Base-by-base conservation (phyloP, 805 yeast genomes). In the Kodamaea jinghongensis region DNA sequence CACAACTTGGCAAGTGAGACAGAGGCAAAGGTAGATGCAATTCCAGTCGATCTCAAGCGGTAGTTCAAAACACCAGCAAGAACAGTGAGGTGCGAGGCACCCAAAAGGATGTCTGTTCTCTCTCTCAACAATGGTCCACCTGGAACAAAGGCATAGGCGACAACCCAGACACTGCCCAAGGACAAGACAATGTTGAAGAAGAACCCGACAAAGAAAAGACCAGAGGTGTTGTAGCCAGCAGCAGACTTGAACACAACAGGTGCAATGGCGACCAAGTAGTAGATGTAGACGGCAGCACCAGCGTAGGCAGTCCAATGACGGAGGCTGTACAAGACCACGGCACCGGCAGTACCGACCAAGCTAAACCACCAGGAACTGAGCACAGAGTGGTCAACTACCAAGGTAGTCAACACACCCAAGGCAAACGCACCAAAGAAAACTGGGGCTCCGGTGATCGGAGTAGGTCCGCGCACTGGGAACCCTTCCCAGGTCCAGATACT, bases 401-500 rank as follows among this genome's bases (percentile, higher is more conserved):
- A 38, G 4, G 68, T 51, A 2, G 54, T 39, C 4, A 64, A 16
- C 10, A 49, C 62, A 31, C 95, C 96, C 2, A 72, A 36, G 9
- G 76, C 60, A 70, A 85, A 71, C 4, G 79, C 75, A 8, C 66
- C 55, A 44, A 90, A 73, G 17, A 86, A 76, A 17, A 84, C 45
- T 6, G 83, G 75, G 34, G 95, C 91, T 49, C 87, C 88, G 22
- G 95, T 88, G 32, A 89, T 79, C 9, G 97, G 95, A 3, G 85
- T 73, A 8, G 97, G 96, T 0, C 95, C 95, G 3, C 67, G 65
- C n/a, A 86, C 70, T 30, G 95, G 96, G 58, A 75, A 91, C 1
- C 99, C 99, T 45, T 82, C 85, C 98, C 98, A 93, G n/a, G 81
- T 79, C 97, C 97, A 93, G 34, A 82, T 71, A n/a, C 87, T 84